phyloP scores from a whole-genome alignment of 2,329 filamentous ascomycete species.

The Elsinoe fawcettii region DNA sequence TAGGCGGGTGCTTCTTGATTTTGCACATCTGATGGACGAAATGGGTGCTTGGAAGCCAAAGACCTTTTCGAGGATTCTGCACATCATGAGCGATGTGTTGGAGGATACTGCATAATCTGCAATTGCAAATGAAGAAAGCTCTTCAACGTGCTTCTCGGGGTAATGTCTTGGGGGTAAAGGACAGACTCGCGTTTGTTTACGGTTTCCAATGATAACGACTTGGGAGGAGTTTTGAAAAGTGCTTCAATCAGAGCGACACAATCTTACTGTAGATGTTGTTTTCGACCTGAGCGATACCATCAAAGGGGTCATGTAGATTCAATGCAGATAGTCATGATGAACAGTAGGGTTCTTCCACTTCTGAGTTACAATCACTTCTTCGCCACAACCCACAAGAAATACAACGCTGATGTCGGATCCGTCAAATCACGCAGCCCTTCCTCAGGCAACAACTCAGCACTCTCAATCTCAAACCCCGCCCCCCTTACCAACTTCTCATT shows the following conservation, averaged over 20 bases:
- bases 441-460: not conserved
- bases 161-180: not conserved
- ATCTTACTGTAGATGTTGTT: not conserved
- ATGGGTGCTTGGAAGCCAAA: conserved; percentile 45
- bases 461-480: not conserved
- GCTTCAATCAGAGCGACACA: not conserved
- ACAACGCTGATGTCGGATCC: not conserved
- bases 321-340: not conserved
- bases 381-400: not conserved
- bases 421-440: not conserved
- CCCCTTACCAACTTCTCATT: not conserved
- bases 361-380: not conserved
- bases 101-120: conserved; percentile 26
- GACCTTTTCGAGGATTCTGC: conserved; percentile 45
- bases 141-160: not conserved
- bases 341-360: not conserved
- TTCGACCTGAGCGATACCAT: not conserved
- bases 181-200: not conserved
- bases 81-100: conserved; percentile 48
- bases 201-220: not conserved
- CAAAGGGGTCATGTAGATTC: not conserved
- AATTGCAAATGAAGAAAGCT: not conserved
- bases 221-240: not conserved
- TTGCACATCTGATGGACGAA: conserved; percentile 46
- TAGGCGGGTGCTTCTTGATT: conserved; percentile 45